phyloP scores from a whole-genome alignment of 208 protist species.

The Acanthamoeba castellanii region DNA sequence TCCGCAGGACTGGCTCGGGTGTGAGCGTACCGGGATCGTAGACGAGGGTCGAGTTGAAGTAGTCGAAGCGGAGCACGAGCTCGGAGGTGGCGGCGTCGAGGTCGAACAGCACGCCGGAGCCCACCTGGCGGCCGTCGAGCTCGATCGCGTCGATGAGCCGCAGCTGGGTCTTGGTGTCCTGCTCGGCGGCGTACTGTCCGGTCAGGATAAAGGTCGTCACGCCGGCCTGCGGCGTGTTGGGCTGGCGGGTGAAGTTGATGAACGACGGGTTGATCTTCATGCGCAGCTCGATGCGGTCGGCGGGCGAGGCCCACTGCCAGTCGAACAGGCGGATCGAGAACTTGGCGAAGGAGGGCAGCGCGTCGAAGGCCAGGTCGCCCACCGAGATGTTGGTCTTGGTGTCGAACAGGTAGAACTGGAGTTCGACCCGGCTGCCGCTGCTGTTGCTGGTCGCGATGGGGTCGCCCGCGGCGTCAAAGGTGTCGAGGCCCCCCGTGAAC shows the following conservation, averaged over 20 bases:
- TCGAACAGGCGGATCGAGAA: background rate
- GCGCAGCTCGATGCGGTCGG: conserved; percentile 21
- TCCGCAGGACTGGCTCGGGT: too few species aligned
- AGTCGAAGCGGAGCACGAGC: background rate
- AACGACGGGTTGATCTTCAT: conserved; percentile 31
- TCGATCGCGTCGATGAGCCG: background rate
- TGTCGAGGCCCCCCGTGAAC: background rate
- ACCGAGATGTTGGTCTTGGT: background rate
- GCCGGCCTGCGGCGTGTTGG: background rate
- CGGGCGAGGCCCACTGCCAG: background rate
- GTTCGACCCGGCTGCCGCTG: background rate
- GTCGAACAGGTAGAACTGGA: conserved; percentile 31
- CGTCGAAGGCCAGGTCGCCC: conserved; percentile 8
- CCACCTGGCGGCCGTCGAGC: background rate
- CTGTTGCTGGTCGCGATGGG: background rate
- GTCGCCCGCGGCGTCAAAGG: background rate
- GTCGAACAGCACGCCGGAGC: background rate
- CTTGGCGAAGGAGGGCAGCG: conserved; percentile 25
- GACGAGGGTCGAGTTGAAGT: conserved; percentile 2
- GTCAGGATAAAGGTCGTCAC: background rate
- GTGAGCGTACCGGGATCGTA: background rate
- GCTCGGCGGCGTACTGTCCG: background rate
- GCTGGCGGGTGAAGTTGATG: background rate
- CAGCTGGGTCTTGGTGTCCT: background rate
- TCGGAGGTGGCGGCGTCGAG: background rate